Percentiles rank a stretch among this genome's conserved stretches.
Conservation (phyloP, 306 rosid genomes). For the Lupinus albus region DNA sequence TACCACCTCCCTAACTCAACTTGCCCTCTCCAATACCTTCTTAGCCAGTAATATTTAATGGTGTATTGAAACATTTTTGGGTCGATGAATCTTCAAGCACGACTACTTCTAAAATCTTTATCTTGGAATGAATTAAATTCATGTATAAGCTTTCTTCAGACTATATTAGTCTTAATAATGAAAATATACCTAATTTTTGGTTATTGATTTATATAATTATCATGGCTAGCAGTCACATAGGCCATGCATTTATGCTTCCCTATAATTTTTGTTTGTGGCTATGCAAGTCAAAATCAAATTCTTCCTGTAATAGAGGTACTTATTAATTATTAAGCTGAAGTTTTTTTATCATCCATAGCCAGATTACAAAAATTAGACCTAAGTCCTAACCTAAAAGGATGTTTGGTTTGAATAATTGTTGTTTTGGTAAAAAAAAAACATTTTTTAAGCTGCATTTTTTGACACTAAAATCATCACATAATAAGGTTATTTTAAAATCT, state of each 20-base stretch:
- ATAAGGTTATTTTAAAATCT: no score
- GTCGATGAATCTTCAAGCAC: background rate
- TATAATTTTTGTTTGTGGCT: background rate
- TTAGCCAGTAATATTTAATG: background rate
- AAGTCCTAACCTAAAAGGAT: no score
- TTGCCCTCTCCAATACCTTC: background rate
- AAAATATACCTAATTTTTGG: background rate
- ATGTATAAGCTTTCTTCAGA: constrained; percentile 6
- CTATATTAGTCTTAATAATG: background rate
- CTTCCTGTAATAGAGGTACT: background rate
- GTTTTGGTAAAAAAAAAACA: no score
- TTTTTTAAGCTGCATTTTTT: no score
- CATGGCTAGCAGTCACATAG: no score
- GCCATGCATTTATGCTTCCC: no score
- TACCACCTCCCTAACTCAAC: background rate
- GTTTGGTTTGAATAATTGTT: no score
- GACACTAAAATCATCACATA: no score
- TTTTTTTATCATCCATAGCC: constrained; percentile 4
- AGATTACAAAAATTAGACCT: background rate
- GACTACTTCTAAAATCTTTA: constrained; percentile 6
- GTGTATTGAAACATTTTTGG: background rate
- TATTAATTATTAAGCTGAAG: background rate
- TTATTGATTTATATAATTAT: no score
- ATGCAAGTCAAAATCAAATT: constrained; percentile 4
- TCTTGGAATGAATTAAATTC: constrained; percentile 14